A percentile compares a stretch with the other conserved stretches of the same genome.
These are phyloP conservation scores for Phytopythium litorale DNA, from an alignment of 352 stramenopile species.

Conservation along the genomic window DNA sequence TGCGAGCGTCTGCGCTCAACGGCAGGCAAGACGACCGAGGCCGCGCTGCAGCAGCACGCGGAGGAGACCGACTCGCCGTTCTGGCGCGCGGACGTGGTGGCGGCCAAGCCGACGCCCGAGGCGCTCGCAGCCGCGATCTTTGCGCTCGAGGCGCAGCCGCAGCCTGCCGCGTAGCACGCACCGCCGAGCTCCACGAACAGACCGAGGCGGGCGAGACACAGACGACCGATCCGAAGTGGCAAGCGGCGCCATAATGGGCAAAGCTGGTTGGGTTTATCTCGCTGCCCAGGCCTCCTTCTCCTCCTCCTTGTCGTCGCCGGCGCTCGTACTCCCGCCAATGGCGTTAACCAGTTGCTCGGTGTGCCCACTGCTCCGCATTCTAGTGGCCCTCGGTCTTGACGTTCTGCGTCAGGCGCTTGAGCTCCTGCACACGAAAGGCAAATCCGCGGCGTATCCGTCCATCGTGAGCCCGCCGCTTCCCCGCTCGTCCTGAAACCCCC, in stretches of 20 bases:
- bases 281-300: neutral
- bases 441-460: neutral
- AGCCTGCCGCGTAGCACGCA: neutral
- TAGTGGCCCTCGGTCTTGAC: slow-evolving; percentile 5
- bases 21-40: slow-evolving; percentile 69
- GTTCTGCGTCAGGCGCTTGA: slow-evolving; percentile 33
- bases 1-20: neutral
- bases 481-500: neutral
- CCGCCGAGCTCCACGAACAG: neutral
- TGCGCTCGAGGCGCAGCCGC: slow-evolving; percentile 2
- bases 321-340: too few species aligned
- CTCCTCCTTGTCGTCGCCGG: neutral
- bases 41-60: slow-evolving; percentile 43
- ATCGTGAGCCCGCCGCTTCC: neutral
- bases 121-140: slow-evolving; percentile 50
- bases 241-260: neutral
- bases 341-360: too few species aligned
- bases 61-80: slow-evolving; percentile 27
- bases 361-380: neutral
- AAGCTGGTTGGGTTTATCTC: neutral
- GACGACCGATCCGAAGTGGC: neutral
- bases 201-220: neutral
- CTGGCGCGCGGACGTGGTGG: slow-evolving; percentile 53
- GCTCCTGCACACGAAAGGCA: slow-evolving; percentile 17
- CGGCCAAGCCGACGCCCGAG: slow-evolving; percentile 51